A percentile compares a stretch with the other conserved stretches of the same genome.
Conservation (phyloP, 768 basidiomycete species). For the Neoboletus brunneissimus region DNA sequence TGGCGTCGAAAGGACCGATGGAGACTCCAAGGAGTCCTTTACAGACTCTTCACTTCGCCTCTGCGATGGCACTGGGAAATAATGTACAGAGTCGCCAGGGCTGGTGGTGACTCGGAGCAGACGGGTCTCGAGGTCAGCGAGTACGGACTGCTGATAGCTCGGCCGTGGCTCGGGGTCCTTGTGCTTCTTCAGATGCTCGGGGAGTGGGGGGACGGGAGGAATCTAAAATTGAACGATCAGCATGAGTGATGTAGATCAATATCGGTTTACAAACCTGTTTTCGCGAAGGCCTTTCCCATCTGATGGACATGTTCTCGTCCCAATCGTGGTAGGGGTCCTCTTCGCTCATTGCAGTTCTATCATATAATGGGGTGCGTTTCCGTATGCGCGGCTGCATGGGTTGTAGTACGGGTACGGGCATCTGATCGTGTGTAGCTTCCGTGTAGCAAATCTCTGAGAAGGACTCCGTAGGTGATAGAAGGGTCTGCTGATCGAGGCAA, state of each 20-base stretch:
- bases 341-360: constrained; percentile 34
- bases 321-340: constrained; percentile 36
- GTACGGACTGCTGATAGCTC: constrained; percentile 31
- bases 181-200: constrained; percentile 23
- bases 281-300: not conserved
- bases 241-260: not conserved
- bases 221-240: constrained; percentile 15
- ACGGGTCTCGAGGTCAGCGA: constrained; percentile 32
- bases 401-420: constrained; percentile 28
- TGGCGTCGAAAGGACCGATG: constrained; percentile 25
- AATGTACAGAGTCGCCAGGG: constrained; percentile 32
- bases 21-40: constrained; percentile 29
- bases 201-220: constrained; percentile 28
- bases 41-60: constrained; percentile 29
- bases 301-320: constrained; percentile 36
- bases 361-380: constrained; percentile 25
- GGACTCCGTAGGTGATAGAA: constrained; percentile 38
- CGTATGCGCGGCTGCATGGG: constrained; percentile 35
- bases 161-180: constrained; percentile 15
- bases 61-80: constrained; percentile 34
- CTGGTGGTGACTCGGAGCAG: constrained; percentile 27
- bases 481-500: constrained; percentile 42
- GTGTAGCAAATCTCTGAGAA: constrained; percentile 45
- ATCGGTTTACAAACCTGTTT: constrained; percentile 23
- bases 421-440: constrained; percentile 37